phyloP scores from a whole-genome alignment of 257 asterid species.

The Capsicum pubescens region DNA sequence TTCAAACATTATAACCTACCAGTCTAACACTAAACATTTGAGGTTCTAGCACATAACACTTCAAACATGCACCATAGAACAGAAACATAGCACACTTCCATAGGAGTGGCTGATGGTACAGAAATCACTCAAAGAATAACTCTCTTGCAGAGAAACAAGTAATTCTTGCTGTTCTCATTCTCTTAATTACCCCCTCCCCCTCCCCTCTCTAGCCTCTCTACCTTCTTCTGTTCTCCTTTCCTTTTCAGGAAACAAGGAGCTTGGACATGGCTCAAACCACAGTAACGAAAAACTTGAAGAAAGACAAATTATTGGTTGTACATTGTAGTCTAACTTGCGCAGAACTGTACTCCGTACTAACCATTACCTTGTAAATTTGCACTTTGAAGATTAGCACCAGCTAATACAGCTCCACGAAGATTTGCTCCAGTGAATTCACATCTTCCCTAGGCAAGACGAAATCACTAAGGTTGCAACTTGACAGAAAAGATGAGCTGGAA shows the following conservation, averaged over 20 bases:
- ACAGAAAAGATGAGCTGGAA: constrained; percentile 3
- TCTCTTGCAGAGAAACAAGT: constrained; percentile 6
- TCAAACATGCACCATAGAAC: background rate
- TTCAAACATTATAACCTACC: background rate
- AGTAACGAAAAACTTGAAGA: constrained; percentile 11
- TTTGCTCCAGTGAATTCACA: constrained; percentile 97
- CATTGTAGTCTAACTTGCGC: background rate
- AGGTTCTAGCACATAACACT: background rate
- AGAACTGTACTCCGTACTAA: background rate
- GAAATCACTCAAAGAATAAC: background rate
- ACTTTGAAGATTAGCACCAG: constrained; percentile 95
- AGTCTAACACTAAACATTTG: background rate
- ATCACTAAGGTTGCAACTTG: constrained; percentile 32
- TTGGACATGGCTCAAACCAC: background rate
- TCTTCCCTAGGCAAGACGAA: constrained; percentile 64
- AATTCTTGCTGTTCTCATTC: constrained; percentile 4
- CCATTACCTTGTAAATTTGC: constrained; percentile 87
- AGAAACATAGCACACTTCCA: constrained; percentile 21
- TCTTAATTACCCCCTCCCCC: background rate
- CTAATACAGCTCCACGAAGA: constrained; percentile 91
- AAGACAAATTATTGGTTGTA: background rate
- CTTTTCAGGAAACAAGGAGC: constrained; percentile 3
- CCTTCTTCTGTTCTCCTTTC: background rate
- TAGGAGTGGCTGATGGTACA: background rate
- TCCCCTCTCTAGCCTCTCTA: constrained; percentile 1